These are phyloP conservation scores for Saccharomycopsis sp. DNA, from an alignment of 805 yeast genomes.

Conservation along the genomic window DNA sequence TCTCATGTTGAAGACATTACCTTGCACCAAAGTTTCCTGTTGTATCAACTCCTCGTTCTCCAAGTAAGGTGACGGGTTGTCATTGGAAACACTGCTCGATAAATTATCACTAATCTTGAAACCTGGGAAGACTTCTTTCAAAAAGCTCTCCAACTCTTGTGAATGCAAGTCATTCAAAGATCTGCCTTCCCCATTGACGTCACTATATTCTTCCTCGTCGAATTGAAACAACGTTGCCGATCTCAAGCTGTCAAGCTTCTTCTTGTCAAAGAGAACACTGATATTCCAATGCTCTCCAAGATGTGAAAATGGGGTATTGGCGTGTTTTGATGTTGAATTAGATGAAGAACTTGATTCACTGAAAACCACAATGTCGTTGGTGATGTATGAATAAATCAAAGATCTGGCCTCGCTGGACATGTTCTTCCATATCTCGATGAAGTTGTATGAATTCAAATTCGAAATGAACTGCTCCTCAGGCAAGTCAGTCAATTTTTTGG, in stretches of 20 bases:
- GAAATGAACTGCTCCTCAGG: conserved; percentile 22
- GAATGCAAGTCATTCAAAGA: conserved; percentile 28
- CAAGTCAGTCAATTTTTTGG: conserved; percentile 25
- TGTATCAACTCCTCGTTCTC: conserved; percentile 50
- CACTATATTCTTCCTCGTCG: conserved; percentile 20
- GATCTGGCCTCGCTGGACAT: conserved; percentile 35
- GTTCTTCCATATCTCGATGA: conserved; percentile 36
- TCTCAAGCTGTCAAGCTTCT: conserved; percentile 3
- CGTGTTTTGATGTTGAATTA: background rate
- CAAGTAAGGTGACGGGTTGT: conserved; percentile 40
- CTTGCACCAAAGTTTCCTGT: conserved; percentile 57
- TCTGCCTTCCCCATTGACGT: conserved; percentile 15
- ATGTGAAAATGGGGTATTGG: conserved; percentile 12
- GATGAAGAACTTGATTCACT: conserved; percentile 8
- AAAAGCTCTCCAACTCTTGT: conserved; percentile 33
- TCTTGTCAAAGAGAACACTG: conserved; percentile 12
- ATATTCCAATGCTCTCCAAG: conserved; percentile 16
- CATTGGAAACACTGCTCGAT: conserved; percentile 25
- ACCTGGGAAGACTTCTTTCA: conserved; percentile 68
- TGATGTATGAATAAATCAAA: conserved; percentile 32
- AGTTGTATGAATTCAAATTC: conserved; percentile 27
- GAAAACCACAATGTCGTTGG: conserved; percentile 16
- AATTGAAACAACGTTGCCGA: conserved; percentile 26
- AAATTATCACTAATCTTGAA: conserved; percentile 27
- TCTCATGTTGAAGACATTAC: conserved; percentile 72